phyloP scores from a whole-genome alignment of 352 stramenopile species.

The Phytophthora constricta region DNA sequence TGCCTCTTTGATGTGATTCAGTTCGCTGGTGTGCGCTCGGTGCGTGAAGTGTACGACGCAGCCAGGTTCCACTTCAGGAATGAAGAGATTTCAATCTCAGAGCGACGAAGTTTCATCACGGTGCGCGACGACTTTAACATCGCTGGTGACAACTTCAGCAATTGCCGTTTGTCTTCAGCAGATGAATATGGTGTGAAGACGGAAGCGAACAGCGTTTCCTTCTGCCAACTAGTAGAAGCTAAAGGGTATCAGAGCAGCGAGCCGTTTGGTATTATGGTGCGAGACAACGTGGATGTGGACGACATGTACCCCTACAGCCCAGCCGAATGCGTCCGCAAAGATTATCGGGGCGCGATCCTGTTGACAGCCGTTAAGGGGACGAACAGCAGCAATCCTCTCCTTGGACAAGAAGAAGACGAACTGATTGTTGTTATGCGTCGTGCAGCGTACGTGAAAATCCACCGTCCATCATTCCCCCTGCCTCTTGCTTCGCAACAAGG shows the following conservation, averaged over 20 bases:
- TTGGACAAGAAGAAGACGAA: no score
- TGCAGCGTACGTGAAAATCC: slow-evolving; percentile 20
- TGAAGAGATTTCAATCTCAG: slow-evolving; percentile 48
- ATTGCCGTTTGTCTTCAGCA: slow-evolving; percentile 16
- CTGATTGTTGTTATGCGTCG: slow-evolving; percentile 23
- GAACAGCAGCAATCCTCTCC: no score
- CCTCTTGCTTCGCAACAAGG: slow-evolving; percentile 3
- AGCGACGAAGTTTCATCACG: slow-evolving; percentile 39
- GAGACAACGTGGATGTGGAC: slow-evolving; percentile 27
- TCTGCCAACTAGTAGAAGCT: slow-evolving; percentile 14
- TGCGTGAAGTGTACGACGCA: slow-evolving; percentile 34
- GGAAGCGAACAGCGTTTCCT: slow-evolving; percentile 22
- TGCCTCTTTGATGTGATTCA: slow-evolving; percentile 39
- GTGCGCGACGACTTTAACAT: slow-evolving; percentile 37
- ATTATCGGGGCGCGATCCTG: slow-evolving; percentile 14
- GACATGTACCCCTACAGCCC: slow-evolving; percentile 25
- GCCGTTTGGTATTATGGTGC: slow-evolving; percentile 18
- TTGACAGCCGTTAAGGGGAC: slow-evolving; percentile 10
- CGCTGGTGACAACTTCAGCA: slow-evolving; percentile 13
- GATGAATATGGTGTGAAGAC: slow-evolving; percentile 22
- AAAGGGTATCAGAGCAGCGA: not conserved
- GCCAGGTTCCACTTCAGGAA: slow-evolving; percentile 36
- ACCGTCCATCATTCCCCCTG: slow-evolving; percentile 10
- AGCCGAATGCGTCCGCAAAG: slow-evolving; percentile 23
- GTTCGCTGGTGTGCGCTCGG: slow-evolving; percentile 30